These are phyloP conservation scores for Clitocybe nebularis DNA, from an alignment of 1,284 basidiomycete genomes.

Conservation along the genomic window DNA sequence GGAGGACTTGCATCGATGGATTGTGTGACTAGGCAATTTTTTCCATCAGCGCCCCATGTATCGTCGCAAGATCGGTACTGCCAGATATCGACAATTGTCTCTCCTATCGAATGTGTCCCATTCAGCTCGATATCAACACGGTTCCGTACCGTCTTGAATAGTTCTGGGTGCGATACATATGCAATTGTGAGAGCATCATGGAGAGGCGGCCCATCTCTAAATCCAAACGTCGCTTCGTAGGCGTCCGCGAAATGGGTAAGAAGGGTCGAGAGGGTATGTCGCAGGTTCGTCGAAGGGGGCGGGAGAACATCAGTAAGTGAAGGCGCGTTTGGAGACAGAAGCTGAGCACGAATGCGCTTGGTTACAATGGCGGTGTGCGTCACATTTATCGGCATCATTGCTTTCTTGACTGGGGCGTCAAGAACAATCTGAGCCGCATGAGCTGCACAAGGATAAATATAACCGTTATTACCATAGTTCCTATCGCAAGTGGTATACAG, in stretches of 20 bases:
- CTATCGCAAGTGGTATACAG: not conserved
- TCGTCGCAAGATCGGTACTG: conserved; percentile 53
- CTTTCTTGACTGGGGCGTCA: conserved; percentile 42
- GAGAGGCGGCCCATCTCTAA: conserved; percentile 72
- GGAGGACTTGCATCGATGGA: conserved; percentile 47
- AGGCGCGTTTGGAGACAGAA: conserved; percentile 40
- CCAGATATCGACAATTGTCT: conserved; percentile 76
- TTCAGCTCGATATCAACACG: conserved; percentile 75
- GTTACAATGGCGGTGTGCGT: conserved; percentile 80
- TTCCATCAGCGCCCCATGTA: conserved; percentile 63
- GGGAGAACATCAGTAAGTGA: conserved; percentile 27
- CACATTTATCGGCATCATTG: conserved; percentile 82
- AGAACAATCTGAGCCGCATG: conserved; percentile 81
- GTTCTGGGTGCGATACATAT: conserved; percentile 59
- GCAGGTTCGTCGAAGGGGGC: conserved; percentile 49
- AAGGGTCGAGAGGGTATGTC: conserved; percentile 70
- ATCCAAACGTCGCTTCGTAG: conserved; percentile 70
- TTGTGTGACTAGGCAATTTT: conserved; percentile 70
- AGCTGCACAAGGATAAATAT: conserved; percentile 35
- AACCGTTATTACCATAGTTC: not conserved
- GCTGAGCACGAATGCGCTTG: conserved; percentile 39
- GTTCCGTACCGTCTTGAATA: conserved; percentile 59
- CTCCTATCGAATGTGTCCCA: conserved; percentile 60
- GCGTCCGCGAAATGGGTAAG: conserved; percentile 67
- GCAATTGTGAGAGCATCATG: conserved; percentile 80